These are phyloP conservation scores for Leccinum disarticulatum DNA, from an alignment of 768 basidiomycete genomes.

Conservation along the genomic window DNA sequence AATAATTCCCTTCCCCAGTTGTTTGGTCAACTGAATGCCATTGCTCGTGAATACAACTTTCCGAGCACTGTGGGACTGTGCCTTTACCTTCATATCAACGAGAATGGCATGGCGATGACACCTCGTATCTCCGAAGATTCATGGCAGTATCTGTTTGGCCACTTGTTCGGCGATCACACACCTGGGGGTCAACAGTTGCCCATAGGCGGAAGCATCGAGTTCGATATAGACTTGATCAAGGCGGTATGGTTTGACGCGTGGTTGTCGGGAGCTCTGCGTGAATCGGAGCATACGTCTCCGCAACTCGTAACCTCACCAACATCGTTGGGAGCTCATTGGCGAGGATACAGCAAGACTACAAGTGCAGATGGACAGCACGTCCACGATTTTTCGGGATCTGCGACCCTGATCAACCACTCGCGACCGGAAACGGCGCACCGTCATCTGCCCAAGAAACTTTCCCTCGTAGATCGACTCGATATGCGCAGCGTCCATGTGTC, in stretches of 20 bases:
- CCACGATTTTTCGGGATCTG: conserved; percentile 31
- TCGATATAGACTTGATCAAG: conserved; percentile 75
- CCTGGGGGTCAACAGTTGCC: conserved; percentile 44
- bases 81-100: conserved; percentile 69
- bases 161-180: conserved; percentile 49
- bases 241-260: conserved; percentile 82
- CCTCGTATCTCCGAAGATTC: conserved; percentile 78
- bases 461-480: conserved; percentile 67
- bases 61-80: conserved; percentile 76
- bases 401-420: conserved; percentile 11
- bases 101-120: conserved; percentile 53
- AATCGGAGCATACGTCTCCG: conserved; percentile 39
- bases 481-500: conserved; percentile 39
- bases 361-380: conserved; percentile 40
- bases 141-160: conserved; percentile 72
- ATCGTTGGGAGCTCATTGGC: conserved; percentile 42
- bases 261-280: conserved; percentile 55
- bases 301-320: conserved; percentile 38
- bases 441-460: conserved; percentile 65
- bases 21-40: conserved; percentile 72
- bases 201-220: conserved; percentile 79
- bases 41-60: conserved; percentile 80
- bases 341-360: conserved; percentile 54
- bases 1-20: conserved; percentile 44
- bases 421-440: conserved; percentile 38